phyloP scores from a whole-genome alignment of 345 rosid genomes.

The Syzygium aqueum region DNA sequence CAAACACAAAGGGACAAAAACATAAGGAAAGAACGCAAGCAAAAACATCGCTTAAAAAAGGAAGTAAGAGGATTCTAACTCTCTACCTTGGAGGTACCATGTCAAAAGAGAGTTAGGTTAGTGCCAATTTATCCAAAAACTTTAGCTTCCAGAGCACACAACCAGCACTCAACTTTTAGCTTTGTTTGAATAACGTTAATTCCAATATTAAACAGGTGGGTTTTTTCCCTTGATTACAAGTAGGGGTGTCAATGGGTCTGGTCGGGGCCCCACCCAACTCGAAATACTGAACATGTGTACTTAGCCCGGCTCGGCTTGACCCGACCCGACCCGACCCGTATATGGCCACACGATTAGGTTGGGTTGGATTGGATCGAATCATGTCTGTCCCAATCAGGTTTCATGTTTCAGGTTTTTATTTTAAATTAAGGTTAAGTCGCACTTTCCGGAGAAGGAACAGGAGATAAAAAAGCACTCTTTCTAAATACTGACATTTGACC shows the following conservation, averaged over 20 bases:
- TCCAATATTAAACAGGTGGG: neutral
- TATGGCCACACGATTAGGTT: no score
- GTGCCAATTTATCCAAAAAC: neutral
- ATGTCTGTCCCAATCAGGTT: no score
- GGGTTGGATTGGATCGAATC: no score
- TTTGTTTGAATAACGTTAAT: neutral
- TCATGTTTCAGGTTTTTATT: no score
- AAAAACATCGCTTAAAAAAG: neutral
- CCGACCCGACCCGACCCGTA: no score
- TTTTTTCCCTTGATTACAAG: neutral
- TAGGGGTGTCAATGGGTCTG: no score
- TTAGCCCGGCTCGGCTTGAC: no score
- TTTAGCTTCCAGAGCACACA: neutral
- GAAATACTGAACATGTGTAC: no score
- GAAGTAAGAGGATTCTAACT: neutral
- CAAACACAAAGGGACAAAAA: neutral
- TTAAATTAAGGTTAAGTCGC: no score
- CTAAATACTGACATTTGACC: neutral
- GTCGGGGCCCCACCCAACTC: no score
- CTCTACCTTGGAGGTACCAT: neutral
- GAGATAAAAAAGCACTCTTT: neutral
- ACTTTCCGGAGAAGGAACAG: neutral
- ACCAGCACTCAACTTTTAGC: neutral
- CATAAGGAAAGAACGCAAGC: neutral
- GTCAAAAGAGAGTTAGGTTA: neutral